Percentiles rank a stretch among this genome's conserved stretches.
Evolutionary conservation across 495 filamentous ascomycete species (phyloP).

Genomic region (Penicillium dipodomyicola): DNA sequence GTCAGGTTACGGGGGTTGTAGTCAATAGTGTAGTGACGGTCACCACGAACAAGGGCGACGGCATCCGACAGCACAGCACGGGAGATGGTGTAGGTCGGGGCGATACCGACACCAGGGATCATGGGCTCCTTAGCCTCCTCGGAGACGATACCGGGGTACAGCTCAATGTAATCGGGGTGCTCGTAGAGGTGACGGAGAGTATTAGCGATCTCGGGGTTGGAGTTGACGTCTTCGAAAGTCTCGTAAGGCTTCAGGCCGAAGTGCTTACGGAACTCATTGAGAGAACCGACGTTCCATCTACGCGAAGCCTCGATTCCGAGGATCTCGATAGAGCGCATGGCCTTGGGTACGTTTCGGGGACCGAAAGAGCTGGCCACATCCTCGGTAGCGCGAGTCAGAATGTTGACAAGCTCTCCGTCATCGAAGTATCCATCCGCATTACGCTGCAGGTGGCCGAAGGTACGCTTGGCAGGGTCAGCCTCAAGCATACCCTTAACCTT

Average conservation of each 20-base stretch:
- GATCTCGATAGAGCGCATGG: slow-evolving; percentile 56
- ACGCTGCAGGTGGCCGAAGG: slow-evolving; percentile 57
- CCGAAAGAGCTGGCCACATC: slow-evolving; percentile 60
- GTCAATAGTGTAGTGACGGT: slow-evolving; percentile 55
- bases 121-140: slow-evolving; percentile 55
- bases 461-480: slow-evolving; percentile 53
- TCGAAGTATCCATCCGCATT: slow-evolving; percentile 56
- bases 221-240: slow-evolving; percentile 62
- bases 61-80: slow-evolving; percentile 54
- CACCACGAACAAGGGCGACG: slow-evolving; percentile 54
- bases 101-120: slow-evolving; percentile 54
- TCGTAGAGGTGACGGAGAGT: slow-evolving; percentile 54
- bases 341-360: slow-evolving; percentile 58
- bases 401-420: slow-evolving; percentile 61
- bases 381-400: slow-evolving; percentile 58
- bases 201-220: slow-evolving; percentile 54
- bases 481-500: slow-evolving; percentile 50
- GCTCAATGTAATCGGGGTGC: slow-evolving; percentile 61
- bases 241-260: slow-evolving; percentile 56
- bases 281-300: slow-evolving; percentile 57
- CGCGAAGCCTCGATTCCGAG: slow-evolving; percentile 61
- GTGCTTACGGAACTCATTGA: slow-evolving; percentile 65
- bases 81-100: slow-evolving; percentile 58
- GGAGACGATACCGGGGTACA: slow-evolving; percentile 60
- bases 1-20: slow-evolving; percentile 78